Base-by-base conservation (phyloP, 257 asterid genomes). In the Datura wrightii region DNA sequence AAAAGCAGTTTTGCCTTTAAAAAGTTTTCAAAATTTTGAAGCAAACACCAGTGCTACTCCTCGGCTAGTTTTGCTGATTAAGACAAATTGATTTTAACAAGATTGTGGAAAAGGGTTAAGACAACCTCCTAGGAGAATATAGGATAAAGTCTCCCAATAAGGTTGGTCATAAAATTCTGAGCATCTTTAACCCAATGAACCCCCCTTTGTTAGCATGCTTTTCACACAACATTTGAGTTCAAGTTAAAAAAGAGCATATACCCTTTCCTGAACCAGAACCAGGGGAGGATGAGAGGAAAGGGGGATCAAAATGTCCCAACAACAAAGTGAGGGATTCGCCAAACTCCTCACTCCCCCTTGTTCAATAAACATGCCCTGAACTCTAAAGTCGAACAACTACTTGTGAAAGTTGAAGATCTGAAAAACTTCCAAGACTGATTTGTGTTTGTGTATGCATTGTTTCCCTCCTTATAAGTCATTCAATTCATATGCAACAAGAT, bases 271-370 rank as follows among this genome's bases (percentile, higher is more conserved):
- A 48, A 76, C n/a, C 19, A 7, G 58, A 48, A 24, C 7, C 3
- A 0, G 60, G 5, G 67, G 31, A 11, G 66, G 3, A 55, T 0
- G 69, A 18, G 65, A 16, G 80, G 80, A 34, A 65, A 48, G 48
- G 80, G 67, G 74, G 69, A 50, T 83, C 65, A 67, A 67, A 80
- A 67, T 18, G 80, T 16, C 67, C 55, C n/a, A 2, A 65, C 80
- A 50, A 24, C 13, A 19, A 81, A 44, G 48, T 60, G 58, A 60
- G 84, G 74, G 39, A 18, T 37, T 10, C 55, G 31, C 36, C 5
- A 60, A 4, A 39, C 42, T 4, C 42, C 84, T 24, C 37, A 18
- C 60, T 18, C 31, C 53, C 37, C 31, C 65, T 15, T 82, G 8
- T 48, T 6, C 65, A 36, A 6, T 83, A 50, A 67, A 52, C 39